Percentiles rank a stretch among this genome's conserved stretches.
These are phyloP conservation scores for Nasturtium officinale DNA, from an alignment of 345 rosid species.

Conservation along the genomic window DNA sequence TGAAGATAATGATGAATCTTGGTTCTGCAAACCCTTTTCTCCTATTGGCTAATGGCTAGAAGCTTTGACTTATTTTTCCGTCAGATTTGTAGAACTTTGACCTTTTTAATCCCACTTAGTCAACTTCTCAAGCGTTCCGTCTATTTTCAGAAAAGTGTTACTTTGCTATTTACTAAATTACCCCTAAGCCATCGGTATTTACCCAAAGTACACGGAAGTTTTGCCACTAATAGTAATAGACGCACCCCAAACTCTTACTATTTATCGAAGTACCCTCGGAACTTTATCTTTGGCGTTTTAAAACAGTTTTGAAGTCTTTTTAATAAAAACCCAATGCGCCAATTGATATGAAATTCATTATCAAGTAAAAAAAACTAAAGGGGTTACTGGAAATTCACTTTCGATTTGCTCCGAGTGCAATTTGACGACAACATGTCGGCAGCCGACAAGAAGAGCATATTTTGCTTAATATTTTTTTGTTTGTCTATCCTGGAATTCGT, in stretches of 20 bases:
- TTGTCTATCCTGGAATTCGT: not conserved
- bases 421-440: conserved; percentile 26
- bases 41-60: conserved; percentile 29
- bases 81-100: not conserved
- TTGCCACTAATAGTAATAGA: too few species aligned
- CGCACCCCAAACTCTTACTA: not conserved
- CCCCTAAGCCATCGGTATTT: not conserved
- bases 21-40: conserved; percentile 32
- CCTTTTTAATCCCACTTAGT: not conserved
- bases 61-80: not conserved
- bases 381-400: not conserved
- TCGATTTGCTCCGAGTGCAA: not conserved
- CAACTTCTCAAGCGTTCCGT: not conserved
- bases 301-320: too few species aligned
- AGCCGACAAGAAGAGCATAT: not conserved
- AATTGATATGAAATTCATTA: not conserved
- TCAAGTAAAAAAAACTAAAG: not conserved
- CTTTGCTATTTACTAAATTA: not conserved
- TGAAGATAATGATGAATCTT: not conserved
- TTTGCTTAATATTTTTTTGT: not conserved
- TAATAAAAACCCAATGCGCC: not conserved
- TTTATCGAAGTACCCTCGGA: not conserved
- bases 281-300: too few species aligned
- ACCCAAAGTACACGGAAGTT: not conserved
- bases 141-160: not conserved